Evolutionary conservation across 306 rosid species (phyloP), one percentile per base, ranked within the genome.

Genomic region (Prosopis cineraria): DNA sequence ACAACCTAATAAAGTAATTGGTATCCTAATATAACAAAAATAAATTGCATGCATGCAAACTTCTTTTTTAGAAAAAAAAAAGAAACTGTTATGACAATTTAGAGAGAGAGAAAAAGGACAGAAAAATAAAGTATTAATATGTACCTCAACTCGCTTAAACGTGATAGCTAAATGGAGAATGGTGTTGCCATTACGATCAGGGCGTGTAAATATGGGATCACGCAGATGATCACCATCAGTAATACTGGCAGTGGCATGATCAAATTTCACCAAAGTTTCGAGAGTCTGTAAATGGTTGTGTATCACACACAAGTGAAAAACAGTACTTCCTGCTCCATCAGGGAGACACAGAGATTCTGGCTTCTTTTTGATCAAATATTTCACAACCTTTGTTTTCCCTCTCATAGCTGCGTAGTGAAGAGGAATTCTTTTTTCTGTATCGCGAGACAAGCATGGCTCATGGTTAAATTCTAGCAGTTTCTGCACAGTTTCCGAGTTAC

Each of bases 231-330:
- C 12, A 12, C 43, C 43, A 4, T 1, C 39, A 39, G 43, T 10
- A 39, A 39, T 1, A 10, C 9, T 39, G 12, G 12, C 39, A 36
- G 39, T 36, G 39, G 7, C 39, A 36, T 36, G 5, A 0, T 14
- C 79, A 7, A 20, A 5, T 69, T 75, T 62, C 13, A 74, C 71
- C 55, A 74, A 44, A 3, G 41, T 25, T 58, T 68, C 31, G 8
- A 74, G 44, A 19, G 65, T 55, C 70, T 80, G 72, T 44, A 80
- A 74, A 14, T 45, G 80, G 44, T 74, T 80, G 50, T 74, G 45
- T 4, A 4, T 4, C 31, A 80, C 80, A 24, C 79, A 58, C 1
- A 80, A 17, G 52, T 80, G 84, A 11, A 80, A 59, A 22, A 74
- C 22, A 1, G 56, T 81, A 17, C n/a, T 74, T n/a, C 68, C 37